These are phyloP conservation scores for Botrytis hyacinthi DNA, from an alignment of 2,329 filamentous ascomycete species.

Conservation along the genomic window DNA sequence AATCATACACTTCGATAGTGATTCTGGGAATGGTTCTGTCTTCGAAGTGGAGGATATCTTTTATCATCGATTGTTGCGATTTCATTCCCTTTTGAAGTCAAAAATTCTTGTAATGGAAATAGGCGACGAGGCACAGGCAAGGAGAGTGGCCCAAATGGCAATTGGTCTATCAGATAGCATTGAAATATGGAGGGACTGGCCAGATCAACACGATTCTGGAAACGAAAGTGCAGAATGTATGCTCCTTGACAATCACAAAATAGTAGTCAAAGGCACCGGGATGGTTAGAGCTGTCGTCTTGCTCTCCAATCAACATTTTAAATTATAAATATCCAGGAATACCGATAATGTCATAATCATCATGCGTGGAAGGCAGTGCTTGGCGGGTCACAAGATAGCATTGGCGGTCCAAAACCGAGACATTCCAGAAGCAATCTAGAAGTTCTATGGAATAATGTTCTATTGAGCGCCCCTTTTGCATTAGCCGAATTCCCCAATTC, in stretches of 20 bases:
- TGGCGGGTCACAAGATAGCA: background rate
- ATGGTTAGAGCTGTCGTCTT: conserved; percentile 26
- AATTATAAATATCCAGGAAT: background rate
- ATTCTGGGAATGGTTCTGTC: background rate
- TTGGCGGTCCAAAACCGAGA: background rate
- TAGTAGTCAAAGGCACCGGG: conserved; percentile 28
- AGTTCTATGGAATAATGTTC: background rate
- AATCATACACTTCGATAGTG: background rate
- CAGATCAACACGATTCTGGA: conserved; percentile 39
- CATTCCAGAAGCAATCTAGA: conserved; percentile 3
- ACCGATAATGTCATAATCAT: background rate
- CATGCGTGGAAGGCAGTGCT: background rate
- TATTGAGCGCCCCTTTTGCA: conserved; percentile 9
- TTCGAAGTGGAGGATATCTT: conserved; percentile 47
- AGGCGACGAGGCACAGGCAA: conserved; percentile 66
- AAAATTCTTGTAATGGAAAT: conserved; percentile 67
- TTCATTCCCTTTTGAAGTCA: conserved; percentile 47
- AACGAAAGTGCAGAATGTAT: background rate
- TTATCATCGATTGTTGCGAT: conserved; percentile 62
- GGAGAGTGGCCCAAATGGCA: conserved; percentile 56
- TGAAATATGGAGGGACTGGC: conserved; percentile 73
- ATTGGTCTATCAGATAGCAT: conserved; percentile 37
- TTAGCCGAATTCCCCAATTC: background rate
- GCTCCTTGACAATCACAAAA: background rate
- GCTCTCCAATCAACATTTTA: background rate